Evolutionary conservation across 1,284 basidiomycete species (phyloP).

Genomic region (Crocinoboletus sp.): DNA sequence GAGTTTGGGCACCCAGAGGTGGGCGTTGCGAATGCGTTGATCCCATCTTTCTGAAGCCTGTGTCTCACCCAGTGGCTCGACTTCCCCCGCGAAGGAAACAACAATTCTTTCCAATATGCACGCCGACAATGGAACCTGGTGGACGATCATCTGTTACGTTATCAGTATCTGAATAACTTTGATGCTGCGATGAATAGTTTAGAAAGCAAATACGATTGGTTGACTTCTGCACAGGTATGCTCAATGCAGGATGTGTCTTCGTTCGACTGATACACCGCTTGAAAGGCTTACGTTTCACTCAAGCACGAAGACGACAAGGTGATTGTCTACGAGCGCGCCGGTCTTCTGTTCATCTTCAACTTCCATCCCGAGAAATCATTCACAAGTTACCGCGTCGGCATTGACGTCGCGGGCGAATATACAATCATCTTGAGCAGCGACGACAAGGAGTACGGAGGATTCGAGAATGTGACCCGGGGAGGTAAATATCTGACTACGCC

Average conservation of each 20-base stretch:
- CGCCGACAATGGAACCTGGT: conserved; percentile 95
- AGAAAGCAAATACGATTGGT: conserved; percentile 81
- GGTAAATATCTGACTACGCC: conserved; percentile 78
- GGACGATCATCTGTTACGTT: conserved; percentile 82
- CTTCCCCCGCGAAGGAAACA: conserved; percentile 94
- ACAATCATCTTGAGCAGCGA: conserved; percentile 79
- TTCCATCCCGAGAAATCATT: conserved; percentile 89
- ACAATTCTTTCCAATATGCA: conserved; percentile 94
- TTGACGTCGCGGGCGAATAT: conserved; percentile 88
- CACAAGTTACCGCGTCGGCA: conserved; percentile 91
- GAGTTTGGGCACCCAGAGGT: conserved; percentile 98
- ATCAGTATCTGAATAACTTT: conserved; percentile 92
- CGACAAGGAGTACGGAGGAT: conserved; percentile 86
- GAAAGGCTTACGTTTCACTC: conserved; percentile 83
- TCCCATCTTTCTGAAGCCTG: conserved; percentile 1
- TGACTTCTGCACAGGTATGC: conserved; percentile 72
- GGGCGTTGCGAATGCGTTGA: conserved; percentile 15
- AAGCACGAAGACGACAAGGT: conserved; percentile 94
- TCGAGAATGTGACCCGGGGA: conserved; percentile 69
- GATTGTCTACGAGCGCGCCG: conserved; percentile 90
- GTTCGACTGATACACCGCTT: conserved; percentile 10
- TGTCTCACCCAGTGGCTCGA: conserved; percentile 82
- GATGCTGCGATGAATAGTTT: conserved; percentile 91
- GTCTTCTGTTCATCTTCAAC: conserved; percentile 94
- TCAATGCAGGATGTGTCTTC: not conserved